A percentile compares a stretch with the other conserved stretches of the same genome.
These are phyloP conservation scores for Penicillium pancosmium DNA, from an alignment of 495 filamentous ascomycete species.

Conservation along the genomic window DNA sequence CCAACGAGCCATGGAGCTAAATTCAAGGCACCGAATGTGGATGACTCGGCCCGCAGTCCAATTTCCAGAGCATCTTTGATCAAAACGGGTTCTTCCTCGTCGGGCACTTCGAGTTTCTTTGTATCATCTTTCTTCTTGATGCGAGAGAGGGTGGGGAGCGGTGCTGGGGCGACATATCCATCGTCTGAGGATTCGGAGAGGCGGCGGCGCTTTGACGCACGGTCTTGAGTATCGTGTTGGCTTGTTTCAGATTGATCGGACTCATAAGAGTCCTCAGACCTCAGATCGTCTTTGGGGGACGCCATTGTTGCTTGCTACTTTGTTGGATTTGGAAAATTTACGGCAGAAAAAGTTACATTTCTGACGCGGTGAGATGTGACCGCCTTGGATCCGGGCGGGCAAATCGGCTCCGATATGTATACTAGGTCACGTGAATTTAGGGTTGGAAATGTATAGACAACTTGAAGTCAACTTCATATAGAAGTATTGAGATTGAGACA, in stretches of 20 bases:
- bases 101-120: slow-evolving; percentile 22
- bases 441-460: too few relatives aligned
- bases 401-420: background rate
- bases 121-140: slow-evolving; percentile 47
- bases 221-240: slow-evolving; percentile 30
- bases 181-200: slow-evolving; percentile 47
- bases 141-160: slow-evolving; percentile 47
- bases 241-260: slow-evolving; percentile 28
- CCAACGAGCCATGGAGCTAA: slow-evolving; percentile 89
- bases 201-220: slow-evolving; percentile 46
- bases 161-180: slow-evolving; percentile 41
- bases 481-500: background rate
- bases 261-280: slow-evolving; percentile 28
- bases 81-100: slow-evolving; percentile 40
- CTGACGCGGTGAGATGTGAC: slow-evolving; percentile 25
- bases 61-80: slow-evolving; percentile 49
- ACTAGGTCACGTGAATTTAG: background rate
- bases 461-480: too few relatives aligned
- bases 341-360: slow-evolving; percentile 45
- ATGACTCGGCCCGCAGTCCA: slow-evolving; percentile 45
- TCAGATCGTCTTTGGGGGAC: slow-evolving; percentile 29
- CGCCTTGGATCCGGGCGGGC: slow-evolving; percentile 15
- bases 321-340: slow-evolving; percentile 39
- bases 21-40: slow-evolving; percentile 72
- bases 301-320: slow-evolving; percentile 37